Evolutionary conservation across 331 rosid species (phyloP), one percentile per base, ranked within the genome.

Genomic region (Quercus lobata): DNA sequence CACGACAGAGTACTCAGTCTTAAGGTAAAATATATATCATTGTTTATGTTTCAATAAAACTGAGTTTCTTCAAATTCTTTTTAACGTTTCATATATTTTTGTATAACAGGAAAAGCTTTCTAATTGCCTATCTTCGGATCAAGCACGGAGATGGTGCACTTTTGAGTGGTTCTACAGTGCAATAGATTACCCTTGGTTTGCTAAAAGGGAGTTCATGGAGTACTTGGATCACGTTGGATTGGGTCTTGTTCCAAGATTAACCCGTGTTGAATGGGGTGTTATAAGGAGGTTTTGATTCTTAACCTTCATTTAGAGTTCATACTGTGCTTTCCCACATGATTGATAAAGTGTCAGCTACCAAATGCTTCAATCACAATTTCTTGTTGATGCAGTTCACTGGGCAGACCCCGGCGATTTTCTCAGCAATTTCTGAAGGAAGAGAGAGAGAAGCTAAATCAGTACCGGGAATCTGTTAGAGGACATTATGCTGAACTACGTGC

Each of bases 141-240:
- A 79, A 86, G 88, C 78, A 58, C 96, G 92, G 76, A 87, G 90
- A 82, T 93, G 97, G 98, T 93, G 97, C 86, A 82, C 88, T 78
- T 93, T 87, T 86, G 99, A 96, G 87, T 96, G 97, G 98, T 93
- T 96, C 85, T 96, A 96, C 66, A 93, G 98, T 88, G 97, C 97
- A 75, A 91, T 96, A 6, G 99, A 96, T 87, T 93, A 86, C 80
- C 99, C 97, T 27, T 96, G 99, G 99, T 93, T 96, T 84, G 90
- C 97, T 8, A 95, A 91, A 86, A 89, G 90, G 82, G 99, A 95
- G 88, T 95, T 95, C 76, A 82, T 87, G 74, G 99, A 95, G 83
- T 95, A 93, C 94, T 87, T 95, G 78, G 88, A 91, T 83, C 98
- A 96, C 27, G 98, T 93, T 84, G 99, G 98, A 83, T 83, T 96